Percentiles rank a stretch among this genome's conserved stretches.
phyloP scores from a whole-genome alignment of 2,329 filamentous ascomycete species.

The Dothistroma septosporum region DNA sequence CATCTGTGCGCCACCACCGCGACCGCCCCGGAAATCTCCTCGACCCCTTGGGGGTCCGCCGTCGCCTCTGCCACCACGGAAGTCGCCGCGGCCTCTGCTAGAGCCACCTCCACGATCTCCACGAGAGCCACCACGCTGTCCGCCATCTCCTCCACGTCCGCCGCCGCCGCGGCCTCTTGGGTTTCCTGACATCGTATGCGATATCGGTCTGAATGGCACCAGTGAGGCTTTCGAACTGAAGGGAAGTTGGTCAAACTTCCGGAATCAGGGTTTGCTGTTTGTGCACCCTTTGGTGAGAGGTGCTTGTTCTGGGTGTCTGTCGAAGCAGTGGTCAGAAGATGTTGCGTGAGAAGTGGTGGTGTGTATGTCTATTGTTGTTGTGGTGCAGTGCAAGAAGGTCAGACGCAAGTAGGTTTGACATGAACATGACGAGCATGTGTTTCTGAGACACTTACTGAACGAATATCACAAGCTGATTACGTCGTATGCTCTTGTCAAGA shows the following conservation, averaged over 20 bases:
- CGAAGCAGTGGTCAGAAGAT: background rate
- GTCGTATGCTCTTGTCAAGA: background rate
- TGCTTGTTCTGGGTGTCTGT: background rate
- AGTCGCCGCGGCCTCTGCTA: slow-evolving; percentile 31
- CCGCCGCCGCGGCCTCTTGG: slow-evolving; percentile 18
- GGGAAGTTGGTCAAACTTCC: background rate
- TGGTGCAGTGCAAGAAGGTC: background rate
- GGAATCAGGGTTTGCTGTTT: background rate
- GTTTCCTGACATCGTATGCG: slow-evolving; percentile 21
- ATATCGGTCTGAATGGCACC: background rate
- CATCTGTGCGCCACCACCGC: slow-evolving; percentile 14
- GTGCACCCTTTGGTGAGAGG: background rate
- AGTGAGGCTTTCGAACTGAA: background rate
- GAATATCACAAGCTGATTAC: background rate
- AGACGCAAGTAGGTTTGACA: no score
- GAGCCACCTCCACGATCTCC: slow-evolving; percentile 9
- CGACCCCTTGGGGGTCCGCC: slow-evolving; percentile 24
- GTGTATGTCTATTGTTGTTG: background rate
- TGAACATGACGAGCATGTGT: background rate
- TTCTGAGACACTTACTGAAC: background rate
- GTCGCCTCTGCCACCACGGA: slow-evolving; percentile 27
- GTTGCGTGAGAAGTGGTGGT: background rate
- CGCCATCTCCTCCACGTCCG: slow-evolving; percentile 11
- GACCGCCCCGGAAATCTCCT: slow-evolving; percentile 27
- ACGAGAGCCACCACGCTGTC: slow-evolving; percentile 14